These are phyloP conservation scores for Carpinus viminea DNA, from an alignment of 306 rosid species.

Conservation along the genomic window DNA sequence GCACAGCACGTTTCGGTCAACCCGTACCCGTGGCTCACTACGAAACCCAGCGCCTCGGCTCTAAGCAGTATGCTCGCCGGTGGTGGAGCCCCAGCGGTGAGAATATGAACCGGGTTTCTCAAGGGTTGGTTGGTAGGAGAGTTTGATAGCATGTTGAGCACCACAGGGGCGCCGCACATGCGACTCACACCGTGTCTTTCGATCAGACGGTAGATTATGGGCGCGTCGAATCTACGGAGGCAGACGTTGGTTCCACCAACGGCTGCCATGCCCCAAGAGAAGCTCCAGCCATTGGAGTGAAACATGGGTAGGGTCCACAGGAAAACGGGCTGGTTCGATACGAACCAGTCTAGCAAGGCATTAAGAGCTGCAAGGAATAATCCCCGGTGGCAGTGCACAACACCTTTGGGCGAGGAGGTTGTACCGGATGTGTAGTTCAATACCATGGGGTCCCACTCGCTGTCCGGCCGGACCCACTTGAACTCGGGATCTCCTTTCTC, in stretches of 20 bases:
- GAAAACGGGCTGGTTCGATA: conserved; percentile 47
- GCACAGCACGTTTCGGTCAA: conserved; percentile 55
- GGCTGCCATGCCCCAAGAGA: conserved; percentile 71
- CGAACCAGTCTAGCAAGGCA: conserved; percentile 46
- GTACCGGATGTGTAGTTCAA: conserved; percentile 71
- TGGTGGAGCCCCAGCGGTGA: conserved; percentile 76
- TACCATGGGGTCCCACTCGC: conserved; percentile 62
- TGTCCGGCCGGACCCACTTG: conserved; percentile 38
- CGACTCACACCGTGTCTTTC: conserved; percentile 54
- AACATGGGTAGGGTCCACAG: conserved; percentile 72
- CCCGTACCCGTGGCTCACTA: conserved; percentile 64
- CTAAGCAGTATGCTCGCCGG: conserved; percentile 49
- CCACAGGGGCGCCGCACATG: conserved; percentile 78
- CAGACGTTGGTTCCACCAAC: conserved; percentile 65
- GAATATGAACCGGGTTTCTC: conserved; percentile 39
- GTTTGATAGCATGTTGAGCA: conserved; percentile 63
- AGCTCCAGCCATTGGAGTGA: conserved; percentile 76
- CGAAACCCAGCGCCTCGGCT: conserved; percentile 55
- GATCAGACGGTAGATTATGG: conserved; percentile 35
- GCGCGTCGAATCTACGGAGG: conserved; percentile 49
- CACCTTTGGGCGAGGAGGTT: conserved; percentile 77
- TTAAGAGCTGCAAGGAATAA: conserved; percentile 31
- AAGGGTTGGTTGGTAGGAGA: conserved; percentile 34
- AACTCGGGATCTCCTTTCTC: conserved; percentile 44
- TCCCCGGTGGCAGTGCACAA: conserved; percentile 63